Percentiles rank a stretch among this genome's conserved stretches.
These are phyloP conservation scores for Rhipidocladum racemiflorum DNA, from an alignment of 176 grass and related monocot species.

Conservation along the genomic window DNA sequence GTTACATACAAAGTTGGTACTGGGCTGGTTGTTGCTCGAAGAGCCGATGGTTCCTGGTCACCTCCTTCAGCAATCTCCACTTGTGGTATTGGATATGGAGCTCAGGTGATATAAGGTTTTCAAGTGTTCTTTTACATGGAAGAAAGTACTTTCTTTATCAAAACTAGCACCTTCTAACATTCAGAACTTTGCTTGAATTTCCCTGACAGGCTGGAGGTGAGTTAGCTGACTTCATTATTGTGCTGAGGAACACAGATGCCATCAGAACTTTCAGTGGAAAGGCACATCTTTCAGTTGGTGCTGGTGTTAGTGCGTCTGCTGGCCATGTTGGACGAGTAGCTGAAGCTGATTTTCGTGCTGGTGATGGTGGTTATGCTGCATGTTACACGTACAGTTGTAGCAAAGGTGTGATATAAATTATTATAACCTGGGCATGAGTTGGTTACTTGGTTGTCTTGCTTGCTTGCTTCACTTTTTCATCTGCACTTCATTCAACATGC, in stretches of 20 bases:
- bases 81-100: slow-evolving; percentile 72
- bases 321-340: slow-evolving; percentile 66
- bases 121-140: slow-evolving; percentile 27
- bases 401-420: slow-evolving; percentile 57
- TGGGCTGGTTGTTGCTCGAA: slow-evolving; percentile 62
- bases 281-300: slow-evolving; percentile 73
- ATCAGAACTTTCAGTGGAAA: slow-evolving; percentile 78
- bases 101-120: slow-evolving; percentile 55
- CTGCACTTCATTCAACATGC: background rate
- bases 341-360: slow-evolving; percentile 74
- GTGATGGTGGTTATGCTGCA: slow-evolving; percentile 77
- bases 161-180: background rate
- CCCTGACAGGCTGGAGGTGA: slow-evolving; percentile 71
- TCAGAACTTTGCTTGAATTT: slow-evolving; percentile 15
- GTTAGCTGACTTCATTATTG: slow-evolving; percentile 84
- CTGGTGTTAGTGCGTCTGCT: slow-evolving; percentile 77
- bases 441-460: background rate
- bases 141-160: background rate
- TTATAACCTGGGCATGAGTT: background rate
- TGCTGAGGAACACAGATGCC: slow-evolving; percentile 80
- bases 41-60: slow-evolving; percentile 72
- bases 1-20: slow-evolving; percentile 77
- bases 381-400: slow-evolving; percentile 92
- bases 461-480: background rate
- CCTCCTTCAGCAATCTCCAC: slow-evolving; percentile 68